Evolutionary conservation across 768 basidiomycete species (phyloP).

Genomic region (Gloeostereum incarnatum): DNA sequence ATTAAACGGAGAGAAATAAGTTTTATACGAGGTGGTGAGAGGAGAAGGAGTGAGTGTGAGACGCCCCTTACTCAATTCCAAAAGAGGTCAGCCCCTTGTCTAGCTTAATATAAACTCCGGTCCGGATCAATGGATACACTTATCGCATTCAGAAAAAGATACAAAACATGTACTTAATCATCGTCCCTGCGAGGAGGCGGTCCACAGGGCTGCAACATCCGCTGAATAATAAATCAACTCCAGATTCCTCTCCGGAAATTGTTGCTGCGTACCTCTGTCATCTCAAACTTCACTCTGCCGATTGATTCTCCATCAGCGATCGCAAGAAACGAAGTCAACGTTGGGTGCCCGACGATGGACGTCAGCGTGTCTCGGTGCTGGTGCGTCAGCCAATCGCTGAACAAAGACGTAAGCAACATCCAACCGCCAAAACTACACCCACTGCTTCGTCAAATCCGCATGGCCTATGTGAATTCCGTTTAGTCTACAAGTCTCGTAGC

Average conservation of each 20-base stretch:
- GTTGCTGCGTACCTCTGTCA: constrained; percentile 69
- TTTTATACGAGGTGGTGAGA: too few species aligned
- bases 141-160: too few species aligned
- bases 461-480: constrained; percentile 50
- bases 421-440: constrained; percentile 18
- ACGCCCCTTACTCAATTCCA: too few species aligned
- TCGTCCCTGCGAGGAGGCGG: constrained; percentile 89
- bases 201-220: constrained; percentile 92
- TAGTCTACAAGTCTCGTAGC: constrained; percentile 1
- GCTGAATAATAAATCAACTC: constrained; percentile 36
- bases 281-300: constrained; percentile 85
- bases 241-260: neutral
- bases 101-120: too few species aligned
- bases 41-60: too few species aligned
- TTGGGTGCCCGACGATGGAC: constrained; percentile 87
- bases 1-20: too few species aligned
- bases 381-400: constrained; percentile 94
- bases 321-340: constrained; percentile 77
- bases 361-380: constrained; percentile 95
- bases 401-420: neutral
- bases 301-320: constrained; percentile 93
- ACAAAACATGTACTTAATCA: too few species aligned
- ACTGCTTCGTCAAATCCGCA: constrained; percentile 96
- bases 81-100: too few species aligned
- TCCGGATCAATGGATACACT: too few species aligned